Base-by-base conservation (phyloP, 345 rosid genomes). In the Gossypium anomalum region DNA sequence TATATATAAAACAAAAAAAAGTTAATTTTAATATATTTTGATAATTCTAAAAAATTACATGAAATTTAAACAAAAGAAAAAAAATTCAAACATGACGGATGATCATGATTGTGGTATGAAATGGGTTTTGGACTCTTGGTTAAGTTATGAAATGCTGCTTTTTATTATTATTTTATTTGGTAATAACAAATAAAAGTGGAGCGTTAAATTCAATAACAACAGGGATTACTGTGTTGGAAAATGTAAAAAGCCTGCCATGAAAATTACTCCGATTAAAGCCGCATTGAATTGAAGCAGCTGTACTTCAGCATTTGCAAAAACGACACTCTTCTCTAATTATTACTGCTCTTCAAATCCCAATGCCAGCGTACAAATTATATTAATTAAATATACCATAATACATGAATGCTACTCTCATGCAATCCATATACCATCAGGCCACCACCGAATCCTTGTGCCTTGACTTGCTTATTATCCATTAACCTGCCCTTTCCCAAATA, bases 191-290 rank as follows among this genome's bases (percentile, higher is more conserved):
- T 0, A 4, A 44, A n/a, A 65, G 52, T 43, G 9, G 10, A 65
- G 70, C 23, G 70, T 55, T 19, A 55, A 19, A 2, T 19, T n/a
- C 25, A 55, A 66, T 8, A 25, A 67, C 9, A 14, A 25, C 41
- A 13, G n/a, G 71, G 71, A 14, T 66, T 67, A 45, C 13, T 69
- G 72, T 17, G 23, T 69, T 48, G 72, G 72, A 56, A 69, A 69
- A 27, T 51, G 60, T 4, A 16, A 20, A 69, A 69, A 69, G 72
- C 9, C 72, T 68, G 58, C 25, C 23, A 25, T 49, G 12, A 16
- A 68, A 68, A 68, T 68, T 68, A 67, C 71, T 49, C 22, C 7
- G 41, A 47, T 49, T 44, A 68, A 67, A 27, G 15, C 23, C 43
- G 56, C 71, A 67, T 67, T 67, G 22, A 68, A 49, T 20, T 20